Percentiles rank a stretch among this genome's conserved stretches.
phyloP scores from a whole-genome alignment of 2,329 filamentous ascomycete species.

The Cadophora sp. region DNA sequence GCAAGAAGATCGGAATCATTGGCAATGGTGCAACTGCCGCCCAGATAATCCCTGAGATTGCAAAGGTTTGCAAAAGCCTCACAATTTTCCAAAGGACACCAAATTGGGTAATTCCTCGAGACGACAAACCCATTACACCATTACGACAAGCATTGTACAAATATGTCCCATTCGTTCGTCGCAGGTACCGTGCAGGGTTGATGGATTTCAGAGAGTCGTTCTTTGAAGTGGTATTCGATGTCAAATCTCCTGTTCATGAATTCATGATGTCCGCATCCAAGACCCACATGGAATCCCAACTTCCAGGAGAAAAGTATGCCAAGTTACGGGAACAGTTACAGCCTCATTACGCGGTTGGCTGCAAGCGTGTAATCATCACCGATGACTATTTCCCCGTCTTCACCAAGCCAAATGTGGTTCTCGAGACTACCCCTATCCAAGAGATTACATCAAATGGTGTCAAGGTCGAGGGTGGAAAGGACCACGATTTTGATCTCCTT shows the following conservation, averaged over 20 bases:
- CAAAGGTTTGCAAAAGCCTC: slow-evolving; percentile 55
- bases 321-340: slow-evolving; percentile 60
- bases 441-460: slow-evolving; percentile 55
- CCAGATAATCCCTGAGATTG: slow-evolving; percentile 64
- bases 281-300: slow-evolving; percentile 52
- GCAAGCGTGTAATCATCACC: slow-evolving; percentile 60
- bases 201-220: slow-evolving; percentile 63
- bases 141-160: slow-evolving; percentile 31
- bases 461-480: slow-evolving; percentile 49
- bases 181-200: slow-evolving; percentile 55
- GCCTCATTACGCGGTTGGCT: slow-evolving; percentile 60
- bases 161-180: slow-evolving; percentile 58
- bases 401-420: slow-evolving; percentile 52
- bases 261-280: slow-evolving; percentile 48
- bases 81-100: slow-evolving; percentile 64
- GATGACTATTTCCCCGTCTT: slow-evolving; percentile 64
- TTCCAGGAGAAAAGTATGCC: slow-evolving; percentile 51
- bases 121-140: slow-evolving; percentile 53
- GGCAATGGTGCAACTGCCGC: slow-evolving; percentile 65
- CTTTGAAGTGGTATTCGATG: slow-evolving; percentile 51
- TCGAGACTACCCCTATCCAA: slow-evolving; percentile 58
- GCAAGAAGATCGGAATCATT: slow-evolving; percentile 63
- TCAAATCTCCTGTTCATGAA: slow-evolving; percentile 25
- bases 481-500: slow-evolving; percentile 60
- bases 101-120: slow-evolving; percentile 63